Percentiles rank a stretch among this genome's conserved stretches.
Conservation (phyloP, 2,329 filamentous ascomycete genomes). For the Botrytis byssoidea region DNA sequence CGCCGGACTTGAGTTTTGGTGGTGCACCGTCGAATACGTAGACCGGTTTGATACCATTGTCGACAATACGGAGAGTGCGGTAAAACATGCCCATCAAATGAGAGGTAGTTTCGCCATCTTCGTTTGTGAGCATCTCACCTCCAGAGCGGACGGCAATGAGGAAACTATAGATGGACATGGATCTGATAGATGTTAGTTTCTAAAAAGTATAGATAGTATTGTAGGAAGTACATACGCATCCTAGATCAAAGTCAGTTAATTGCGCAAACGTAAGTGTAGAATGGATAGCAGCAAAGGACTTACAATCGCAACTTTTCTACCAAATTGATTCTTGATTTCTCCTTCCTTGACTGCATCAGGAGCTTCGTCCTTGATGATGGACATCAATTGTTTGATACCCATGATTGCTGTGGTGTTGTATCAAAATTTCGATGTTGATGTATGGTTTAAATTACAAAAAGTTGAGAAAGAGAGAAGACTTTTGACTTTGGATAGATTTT, state of each 20-base stretch:
- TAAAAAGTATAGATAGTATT: background rate
- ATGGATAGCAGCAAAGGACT: slow-evolving; percentile 40
- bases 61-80: slow-evolving; percentile 94
- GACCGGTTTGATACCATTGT: slow-evolving; percentile 97
- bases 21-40: slow-evolving; percentile 98
- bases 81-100: slow-evolving; percentile 99
- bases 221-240: slow-evolving; percentile 51
- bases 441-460: slow-evolving; percentile 15
- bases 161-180: slow-evolving; percentile 99
- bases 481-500: slow-evolving; percentile 13
- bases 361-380: slow-evolving; percentile 85
- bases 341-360: slow-evolving; percentile 95
- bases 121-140: slow-evolving; percentile 92
- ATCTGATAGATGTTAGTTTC: slow-evolving; percentile 50
- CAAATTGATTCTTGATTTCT: slow-evolving; percentile 98
- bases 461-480: slow-evolving; percentile 10
- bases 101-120: slow-evolving; percentile 93
- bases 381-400: slow-evolving; percentile 72
- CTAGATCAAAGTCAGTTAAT: slow-evolving; percentile 41
- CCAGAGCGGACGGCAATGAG: slow-evolving; percentile 95
- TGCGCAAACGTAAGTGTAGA: background rate
- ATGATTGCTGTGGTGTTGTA: slow-evolving; percentile 42
- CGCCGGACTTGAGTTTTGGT: slow-evolving; percentile 95
- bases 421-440: background rate
- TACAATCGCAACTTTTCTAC: slow-evolving; percentile 96